Conservation (phyloP, 495 filamentous ascomycete genomes). For the Lasiosphaeria ovina region DNA sequence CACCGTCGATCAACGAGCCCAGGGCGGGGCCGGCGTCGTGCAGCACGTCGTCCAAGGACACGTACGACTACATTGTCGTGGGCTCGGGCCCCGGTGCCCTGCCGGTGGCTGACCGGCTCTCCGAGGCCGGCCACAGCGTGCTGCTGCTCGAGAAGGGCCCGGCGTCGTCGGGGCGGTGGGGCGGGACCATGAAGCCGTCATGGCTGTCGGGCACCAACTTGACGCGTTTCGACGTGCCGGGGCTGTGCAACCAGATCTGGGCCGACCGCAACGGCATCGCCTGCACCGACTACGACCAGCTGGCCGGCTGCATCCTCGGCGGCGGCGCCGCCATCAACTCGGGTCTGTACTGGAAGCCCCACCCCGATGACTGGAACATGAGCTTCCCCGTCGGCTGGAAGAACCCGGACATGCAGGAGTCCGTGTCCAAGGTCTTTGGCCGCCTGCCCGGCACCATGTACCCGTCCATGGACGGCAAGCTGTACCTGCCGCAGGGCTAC, state of each 20-base stretch:
- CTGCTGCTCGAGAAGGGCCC: conserved; percentile 62
- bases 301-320: conserved; percentile 70
- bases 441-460: conserved; percentile 63
- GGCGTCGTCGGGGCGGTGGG: conserved; percentile 54
- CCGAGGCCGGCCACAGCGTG: conserved; percentile 56
- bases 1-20: conserved; percentile 10
- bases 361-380: conserved; percentile 59
- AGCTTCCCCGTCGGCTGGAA: conserved; percentile 72
- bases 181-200: conserved; percentile 52
- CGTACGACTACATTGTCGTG: conserved; percentile 64
- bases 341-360: conserved; percentile 46
- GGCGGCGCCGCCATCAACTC: conserved; percentile 70
- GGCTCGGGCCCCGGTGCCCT: conserved; percentile 61
- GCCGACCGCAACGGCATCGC: conserved; percentile 54
- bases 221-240: conserved; percentile 70
- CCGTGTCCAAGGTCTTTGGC: conserved; percentile 59
- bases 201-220: conserved; percentile 62
- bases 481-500: conserved; percentile 63
- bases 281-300: conserved; percentile 63
- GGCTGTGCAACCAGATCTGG: conserved; percentile 66
- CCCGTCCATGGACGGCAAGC: conserved; percentile 61
- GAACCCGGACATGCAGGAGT: conserved; percentile 54
- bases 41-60: conserved; percentile 36
- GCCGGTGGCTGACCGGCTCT: conserved; percentile 58
- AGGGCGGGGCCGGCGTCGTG: conserved; percentile 14